Conservation (phyloP, 129 eudicot species). For the Tanacetum coccineum region DNA sequence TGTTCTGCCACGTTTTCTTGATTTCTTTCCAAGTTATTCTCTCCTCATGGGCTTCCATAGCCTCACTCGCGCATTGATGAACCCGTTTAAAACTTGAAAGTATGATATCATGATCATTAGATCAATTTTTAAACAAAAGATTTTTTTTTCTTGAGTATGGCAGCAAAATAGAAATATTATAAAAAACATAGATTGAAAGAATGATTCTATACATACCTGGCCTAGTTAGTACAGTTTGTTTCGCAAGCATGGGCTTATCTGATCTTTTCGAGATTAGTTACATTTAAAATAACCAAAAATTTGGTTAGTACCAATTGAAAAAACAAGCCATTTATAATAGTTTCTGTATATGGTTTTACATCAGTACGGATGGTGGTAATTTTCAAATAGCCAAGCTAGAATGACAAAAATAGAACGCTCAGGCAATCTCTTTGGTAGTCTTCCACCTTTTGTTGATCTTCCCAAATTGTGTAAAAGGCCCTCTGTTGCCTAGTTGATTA, state of each 20-base stretch:
- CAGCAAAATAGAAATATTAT: background rate
- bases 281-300: background rate
- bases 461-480: slow-evolving; percentile 85
- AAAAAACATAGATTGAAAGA: background rate
- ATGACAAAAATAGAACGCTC: slow-evolving; percentile 87
- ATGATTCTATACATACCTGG: slow-evolving; percentile 45
- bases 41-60: slow-evolving; percentile 98
- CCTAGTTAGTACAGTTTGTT: slow-evolving; percentile 87
- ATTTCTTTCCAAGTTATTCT: slow-evolving; percentile 81
- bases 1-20: slow-evolving; percentile 58
- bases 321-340: background rate
- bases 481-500: slow-evolving; percentile 87
- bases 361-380: slow-evolving; percentile 91
- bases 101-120: background rate
- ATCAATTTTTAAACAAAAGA: background rate
- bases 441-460: slow-evolving; percentile 96
- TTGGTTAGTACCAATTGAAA: background rate
- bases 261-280: slow-evolving; percentile 94
- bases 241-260: slow-evolving; percentile 83
- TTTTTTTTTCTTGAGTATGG: too few species aligned
- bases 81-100: slow-evolving; percentile 85
- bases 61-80: slow-evolving; percentile 88
- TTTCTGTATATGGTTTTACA: background rate
- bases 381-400: slow-evolving; percentile 98
- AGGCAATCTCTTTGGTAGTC: slow-evolving; percentile 92